Base-by-base conservation (phyloP, 2,329 filamentous ascomycete species). In the Fusarium scirpi region DNA sequence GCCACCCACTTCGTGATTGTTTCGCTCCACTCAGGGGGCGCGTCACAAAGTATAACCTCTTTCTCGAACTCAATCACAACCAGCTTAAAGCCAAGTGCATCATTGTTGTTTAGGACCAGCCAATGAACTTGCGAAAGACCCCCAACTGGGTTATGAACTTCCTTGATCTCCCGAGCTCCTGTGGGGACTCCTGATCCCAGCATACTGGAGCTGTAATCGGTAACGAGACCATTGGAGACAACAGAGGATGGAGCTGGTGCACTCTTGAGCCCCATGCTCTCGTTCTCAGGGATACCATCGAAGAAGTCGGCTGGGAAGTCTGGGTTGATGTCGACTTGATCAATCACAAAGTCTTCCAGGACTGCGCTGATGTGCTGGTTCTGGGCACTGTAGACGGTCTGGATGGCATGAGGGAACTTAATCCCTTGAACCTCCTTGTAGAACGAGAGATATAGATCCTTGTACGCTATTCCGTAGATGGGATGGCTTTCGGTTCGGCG, bases 41-140 rank as follows among this genome's bases (percentile, higher is more conserved):
- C 69, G 32, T 72, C 69, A 2, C 65, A 65, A 2, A 72, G 62
- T 40, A 70, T 64, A 0, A 70, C 58, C 4, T 70, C 57, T 1
- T 53, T 49, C n/a, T 72, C 58, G 40, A 72, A 70, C 48, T 67
- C 69, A 10, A 72, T 46, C 3, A 72, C 47, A 10, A 70, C 47
- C 25, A 72, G 59, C 9, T 72, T 72, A 0, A 67, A 55, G 0
- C 69, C 62, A 11, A 70, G 32, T 4, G 52, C 56, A 3, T 55
- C 44, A 0, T 18, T 41, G 9, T 58, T 43, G 20, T 72, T 54
- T 1, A 70, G 6, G 6, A 72, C 40, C 2, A 72, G 27, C 69
- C 69, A 72, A 12, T 67, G 47, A 5, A 70, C 32, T 9, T 60
- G 49, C 1, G 40, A 9, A 1, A 72, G 43, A 0, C 53, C 43